A percentile compares a stretch with the other conserved stretches of the same genome.
Conservation (phyloP, 1,139 yeast species). For the Saccharomyces hybrid region DNA sequence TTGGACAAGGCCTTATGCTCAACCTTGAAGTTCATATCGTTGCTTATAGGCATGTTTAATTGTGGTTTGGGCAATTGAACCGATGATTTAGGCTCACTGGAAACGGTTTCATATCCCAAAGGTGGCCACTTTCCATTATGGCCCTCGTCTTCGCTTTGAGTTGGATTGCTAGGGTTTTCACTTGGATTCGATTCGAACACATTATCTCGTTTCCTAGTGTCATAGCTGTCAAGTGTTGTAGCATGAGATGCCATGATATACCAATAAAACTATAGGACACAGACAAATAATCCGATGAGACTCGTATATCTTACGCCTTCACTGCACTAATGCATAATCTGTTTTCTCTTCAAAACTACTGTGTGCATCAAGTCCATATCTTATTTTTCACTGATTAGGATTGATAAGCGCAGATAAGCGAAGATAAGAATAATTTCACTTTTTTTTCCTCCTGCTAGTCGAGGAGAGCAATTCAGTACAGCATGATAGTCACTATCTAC, state of each 20-base stretch:
- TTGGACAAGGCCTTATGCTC: not conserved
- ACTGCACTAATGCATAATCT: not conserved
- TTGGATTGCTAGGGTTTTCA: not conserved
- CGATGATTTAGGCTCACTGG: not conserved
- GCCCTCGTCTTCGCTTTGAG: not conserved
- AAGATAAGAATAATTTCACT: not conserved
- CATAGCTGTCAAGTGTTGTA: not conserved
- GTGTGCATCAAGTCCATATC: not conserved
- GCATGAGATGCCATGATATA: not conserved
- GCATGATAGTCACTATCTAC: not conserved
- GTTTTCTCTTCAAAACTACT: not conserved
- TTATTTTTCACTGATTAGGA: not conserved
- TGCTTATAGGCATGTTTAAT: not conserved
- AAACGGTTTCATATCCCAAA: not conserved
- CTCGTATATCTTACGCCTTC: not conserved
- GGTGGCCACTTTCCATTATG: not conserved
- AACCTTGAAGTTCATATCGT: not conserved
- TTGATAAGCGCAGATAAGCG: conserved; percentile 1
- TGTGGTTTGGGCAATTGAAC: not conserved
- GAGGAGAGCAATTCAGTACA: conserved; percentile 7
- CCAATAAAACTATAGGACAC: not conserved
- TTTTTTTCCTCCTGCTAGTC: not conserved
- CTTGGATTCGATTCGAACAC: not conserved
- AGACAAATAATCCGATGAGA: not conserved
- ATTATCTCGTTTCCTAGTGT: not conserved